Conservation (phyloP, 176 grass and related monocot genomes). For the Raddia guianensis region DNA sequence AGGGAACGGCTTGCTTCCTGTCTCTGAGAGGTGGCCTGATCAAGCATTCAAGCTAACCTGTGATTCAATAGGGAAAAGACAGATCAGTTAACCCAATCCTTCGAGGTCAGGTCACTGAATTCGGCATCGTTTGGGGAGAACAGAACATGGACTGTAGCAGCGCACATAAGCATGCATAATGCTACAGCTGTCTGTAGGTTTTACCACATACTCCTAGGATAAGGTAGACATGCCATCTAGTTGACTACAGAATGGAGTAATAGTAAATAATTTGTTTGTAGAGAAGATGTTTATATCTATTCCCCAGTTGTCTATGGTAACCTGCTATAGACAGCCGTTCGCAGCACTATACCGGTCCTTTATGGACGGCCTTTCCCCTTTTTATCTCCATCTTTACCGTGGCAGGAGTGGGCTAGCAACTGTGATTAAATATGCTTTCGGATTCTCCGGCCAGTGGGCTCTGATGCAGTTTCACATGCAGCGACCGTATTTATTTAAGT, state of each 20-base stretch:
- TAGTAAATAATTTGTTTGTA: too few species aligned
- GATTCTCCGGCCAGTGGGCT: constrained; percentile 33
- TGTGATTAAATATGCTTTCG: constrained; percentile 1
- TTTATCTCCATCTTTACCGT: constrained; percentile 10
- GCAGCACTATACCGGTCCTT: too few species aligned
- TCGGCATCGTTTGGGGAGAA: constrained; percentile 29
- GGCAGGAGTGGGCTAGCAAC: neutral
- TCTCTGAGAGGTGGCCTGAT: neutral
- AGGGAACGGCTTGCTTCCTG: constrained; percentile 17
- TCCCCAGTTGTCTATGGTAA: too few species aligned
- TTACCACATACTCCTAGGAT: too few species aligned
- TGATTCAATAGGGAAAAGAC: constrained; percentile 9
- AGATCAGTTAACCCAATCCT: neutral
- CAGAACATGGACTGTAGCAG: constrained; percentile 44
- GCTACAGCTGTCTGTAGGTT: too few species aligned
- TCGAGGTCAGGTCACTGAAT: neutral
- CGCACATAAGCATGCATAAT: neutral
- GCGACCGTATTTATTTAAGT: constrained; percentile 23
- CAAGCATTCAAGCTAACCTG: constrained; percentile 22
- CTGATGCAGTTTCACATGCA: constrained; percentile 49
- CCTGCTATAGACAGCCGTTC: too few species aligned
- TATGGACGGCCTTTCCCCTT: neutral
- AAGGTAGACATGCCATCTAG: too few species aligned
- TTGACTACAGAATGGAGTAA: too few species aligned
- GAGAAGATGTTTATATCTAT: too few species aligned